Base-by-base conservation (phyloP, 306 rosid genomes). In the Delonix regia region DNA sequence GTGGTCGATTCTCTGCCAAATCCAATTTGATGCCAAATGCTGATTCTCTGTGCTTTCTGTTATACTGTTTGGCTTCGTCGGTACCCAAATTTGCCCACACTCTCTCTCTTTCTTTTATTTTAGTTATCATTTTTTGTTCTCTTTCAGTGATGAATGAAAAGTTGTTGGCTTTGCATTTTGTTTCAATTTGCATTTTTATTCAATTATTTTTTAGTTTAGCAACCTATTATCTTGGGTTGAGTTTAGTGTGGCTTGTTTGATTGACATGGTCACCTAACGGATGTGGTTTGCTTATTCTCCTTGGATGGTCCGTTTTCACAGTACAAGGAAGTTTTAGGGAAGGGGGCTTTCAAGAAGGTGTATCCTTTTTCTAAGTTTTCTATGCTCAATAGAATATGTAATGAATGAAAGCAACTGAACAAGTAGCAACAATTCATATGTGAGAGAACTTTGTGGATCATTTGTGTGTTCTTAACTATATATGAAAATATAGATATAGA, bases 311-410 rank as follows among this genome's bases (percentile, higher is more conserved):
- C 78, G 59, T 70, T 82, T 82, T 61, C 51, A 83, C 97, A 96
- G 99, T 96, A 96, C 84, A 93, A 84, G 81, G 99, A 91, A 85
- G 68, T 93, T 84, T 82, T 96, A 57, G 99, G 99, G 24, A 93
- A 86, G 67, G 99, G 98, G 16, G 99, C 99, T 60, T 96, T 93
- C 88, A 96, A 96, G 85, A 96, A 93, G 88, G 99, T 96, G 99
- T 93, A 96, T 93, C 97, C 96, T 90, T 90, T 78, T 82, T 61
- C 15, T 64, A 1, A 61, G 10, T 49, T 60, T 74, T 63, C 25
- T 64, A 30, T 30, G 51, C 44, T 71, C n/a, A 22, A 61, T 45
- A 8, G n/a, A 18, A 2, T 77, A 10, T 48, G 27, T 60, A 48
- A 9, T 64, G 14, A 28, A 16, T 55, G 41, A 36, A 33, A 75